These are phyloP conservation scores for Lepiota venenata DNA, from an alignment of 768 basidiomycete genomes.

Conservation along the genomic window DNA sequence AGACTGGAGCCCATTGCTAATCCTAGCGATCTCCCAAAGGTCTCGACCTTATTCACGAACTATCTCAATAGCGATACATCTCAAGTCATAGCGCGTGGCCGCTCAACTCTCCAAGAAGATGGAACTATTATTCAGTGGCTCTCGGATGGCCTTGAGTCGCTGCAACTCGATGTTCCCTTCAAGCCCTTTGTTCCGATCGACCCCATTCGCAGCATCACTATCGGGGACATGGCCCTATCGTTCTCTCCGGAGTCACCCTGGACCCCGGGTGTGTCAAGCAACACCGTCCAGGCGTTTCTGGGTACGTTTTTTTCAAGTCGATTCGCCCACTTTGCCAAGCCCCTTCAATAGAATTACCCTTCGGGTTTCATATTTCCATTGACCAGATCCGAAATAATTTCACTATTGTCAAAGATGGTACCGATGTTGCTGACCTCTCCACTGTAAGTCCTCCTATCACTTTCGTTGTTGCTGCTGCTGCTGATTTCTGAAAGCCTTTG, in stretches of 20 bases:
- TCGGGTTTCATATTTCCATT: slow-evolving; percentile 61
- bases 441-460: slow-evolving; percentile 38
- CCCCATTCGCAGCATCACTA: slow-evolving; percentile 62
- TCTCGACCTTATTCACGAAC: slow-evolving; percentile 65
- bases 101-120: slow-evolving; percentile 55
- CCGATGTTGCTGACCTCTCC: slow-evolving; percentile 51
- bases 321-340: slow-evolving; percentile 1
- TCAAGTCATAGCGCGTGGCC: slow-evolving; percentile 55
- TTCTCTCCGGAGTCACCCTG: slow-evolving; percentile 56
- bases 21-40: slow-evolving; percentile 37
- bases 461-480: not conserved
- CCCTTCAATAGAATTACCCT: slow-evolving; percentile 52
- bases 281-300: slow-evolving; percentile 56
- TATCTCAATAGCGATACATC: slow-evolving; percentile 65
- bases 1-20: slow-evolving; percentile 50
- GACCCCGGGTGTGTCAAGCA: slow-evolving; percentile 53
- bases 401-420: slow-evolving; percentile 51
- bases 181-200: slow-evolving; percentile 45
- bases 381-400: slow-evolving; percentile 64
- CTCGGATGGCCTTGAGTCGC: slow-evolving; percentile 51
- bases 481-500: slow-evolving; percentile 38
- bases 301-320: slow-evolving; percentile 30
- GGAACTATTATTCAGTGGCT: slow-evolving; percentile 64
- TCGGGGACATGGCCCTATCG: slow-evolving; percentile 53
- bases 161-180: slow-evolving; percentile 64